Conservation (phyloP, 2,329 filamentous ascomycete genomes). For the Hymenoscyphus albidus region DNA sequence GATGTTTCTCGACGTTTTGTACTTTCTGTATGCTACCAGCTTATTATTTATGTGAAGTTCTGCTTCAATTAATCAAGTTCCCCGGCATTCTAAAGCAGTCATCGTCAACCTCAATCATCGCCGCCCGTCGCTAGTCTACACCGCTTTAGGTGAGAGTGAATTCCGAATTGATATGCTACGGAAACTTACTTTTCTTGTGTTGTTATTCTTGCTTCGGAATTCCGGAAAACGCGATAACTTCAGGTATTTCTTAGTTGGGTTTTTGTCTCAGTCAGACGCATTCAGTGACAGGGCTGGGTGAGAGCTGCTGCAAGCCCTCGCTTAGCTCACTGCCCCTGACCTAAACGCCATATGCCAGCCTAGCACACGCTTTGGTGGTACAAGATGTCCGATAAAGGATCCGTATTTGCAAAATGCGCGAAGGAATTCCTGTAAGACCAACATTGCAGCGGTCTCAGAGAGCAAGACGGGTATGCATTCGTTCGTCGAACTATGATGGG, state of each 20-base stretch:
- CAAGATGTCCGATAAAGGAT: background rate
- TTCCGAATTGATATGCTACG: background rate
- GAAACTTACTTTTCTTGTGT: background rate
- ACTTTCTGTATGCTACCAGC: background rate
- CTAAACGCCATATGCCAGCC: background rate
- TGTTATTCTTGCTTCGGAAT: background rate
- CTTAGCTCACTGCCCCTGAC: background rate
- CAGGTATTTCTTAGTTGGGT: too few species aligned
- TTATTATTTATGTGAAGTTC: background rate
- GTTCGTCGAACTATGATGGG: background rate
- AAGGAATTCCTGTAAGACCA: background rate
- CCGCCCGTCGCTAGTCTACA: background rate
- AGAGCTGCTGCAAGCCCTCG: background rate
- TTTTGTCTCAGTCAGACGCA: too few species aligned
- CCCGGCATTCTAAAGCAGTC: background rate
- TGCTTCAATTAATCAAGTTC: background rate
- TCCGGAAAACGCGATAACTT: background rate
- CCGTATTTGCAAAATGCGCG: background rate
- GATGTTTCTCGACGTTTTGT: background rate
- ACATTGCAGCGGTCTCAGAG: background rate
- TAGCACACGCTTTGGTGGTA: background rate
- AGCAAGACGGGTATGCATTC: background rate
- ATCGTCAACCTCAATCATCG: background rate
- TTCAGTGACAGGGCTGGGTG: too few species aligned
- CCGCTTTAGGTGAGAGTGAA: background rate